A percentile compares a stretch with the other conserved stretches of the same genome.
Conservation (phyloP, 2,329 filamentous ascomycete genomes). For the Claviceps sp. region DNA sequence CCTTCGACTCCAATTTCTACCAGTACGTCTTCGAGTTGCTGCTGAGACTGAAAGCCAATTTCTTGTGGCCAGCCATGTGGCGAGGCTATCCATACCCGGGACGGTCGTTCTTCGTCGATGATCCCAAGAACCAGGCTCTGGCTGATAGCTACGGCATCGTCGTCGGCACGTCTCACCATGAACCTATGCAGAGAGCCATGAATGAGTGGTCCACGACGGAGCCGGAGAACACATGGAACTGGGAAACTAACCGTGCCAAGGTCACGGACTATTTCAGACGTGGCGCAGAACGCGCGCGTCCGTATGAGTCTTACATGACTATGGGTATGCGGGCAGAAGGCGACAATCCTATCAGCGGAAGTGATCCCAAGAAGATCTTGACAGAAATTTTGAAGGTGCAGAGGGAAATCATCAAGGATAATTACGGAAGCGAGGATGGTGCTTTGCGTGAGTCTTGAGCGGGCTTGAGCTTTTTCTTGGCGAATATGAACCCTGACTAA, state of each 20-base stretch:
- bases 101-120: constrained; percentile 49
- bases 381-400: constrained; percentile 42
- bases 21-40: constrained; percentile 49
- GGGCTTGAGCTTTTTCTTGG: neutral
- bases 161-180: constrained; percentile 51
- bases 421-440: constrained; percentile 31
- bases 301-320: constrained; percentile 46
- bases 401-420: constrained; percentile 36
- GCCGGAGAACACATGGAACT: constrained; percentile 42
- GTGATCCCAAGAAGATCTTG: constrained; percentile 37
- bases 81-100: constrained; percentile 32
- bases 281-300: constrained; percentile 39
- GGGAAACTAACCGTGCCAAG: constrained; percentile 40
- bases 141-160: constrained; percentile 52
- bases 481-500: neutral
- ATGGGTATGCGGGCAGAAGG: constrained; percentile 46
- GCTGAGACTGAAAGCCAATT: constrained; percentile 46
- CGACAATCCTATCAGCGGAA: constrained; percentile 36
- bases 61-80: constrained; percentile 57
- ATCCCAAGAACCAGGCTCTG: constrained; percentile 41
- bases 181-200: constrained; percentile 50
- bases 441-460: constrained; percentile 22
- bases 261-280: constrained; percentile 44
- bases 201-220: constrained; percentile 28
- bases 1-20: constrained; percentile 46